These are phyloP conservation scores for Chloranthus sessilifolius DNA, from an alignment of 164 flowering plant genomes.

Conservation along the genomic window DNA sequence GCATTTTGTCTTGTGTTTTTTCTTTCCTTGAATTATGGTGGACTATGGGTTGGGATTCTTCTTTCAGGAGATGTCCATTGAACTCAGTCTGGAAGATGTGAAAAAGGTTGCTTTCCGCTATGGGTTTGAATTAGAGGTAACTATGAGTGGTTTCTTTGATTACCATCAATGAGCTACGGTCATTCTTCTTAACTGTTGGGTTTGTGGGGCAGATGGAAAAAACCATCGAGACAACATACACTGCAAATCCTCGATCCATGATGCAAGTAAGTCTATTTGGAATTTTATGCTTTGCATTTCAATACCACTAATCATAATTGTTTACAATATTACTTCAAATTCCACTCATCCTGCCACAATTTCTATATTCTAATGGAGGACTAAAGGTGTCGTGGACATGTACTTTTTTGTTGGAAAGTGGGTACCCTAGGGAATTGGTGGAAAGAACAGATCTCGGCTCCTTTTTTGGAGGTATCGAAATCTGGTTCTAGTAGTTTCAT, in stretches of 20 bases:
- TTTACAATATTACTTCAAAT: too few species aligned
- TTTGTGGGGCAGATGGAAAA: constrained; percentile 56
- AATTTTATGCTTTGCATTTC: neutral
- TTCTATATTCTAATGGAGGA: too few species aligned
- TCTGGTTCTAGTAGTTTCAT: too few species aligned
- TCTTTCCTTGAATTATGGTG: neutral
- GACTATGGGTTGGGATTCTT: neutral
- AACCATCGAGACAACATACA: constrained; percentile 81
- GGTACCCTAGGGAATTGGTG: too few species aligned
- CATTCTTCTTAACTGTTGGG: neutral
- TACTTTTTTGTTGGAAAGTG: too few species aligned
- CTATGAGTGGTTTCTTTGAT: neutral
- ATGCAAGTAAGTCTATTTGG: constrained; percentile 71
- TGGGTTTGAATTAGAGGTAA: constrained; percentile 84
- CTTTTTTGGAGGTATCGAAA: too few species aligned
- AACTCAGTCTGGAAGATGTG: constrained; percentile 94
- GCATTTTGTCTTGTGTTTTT: constrained; percentile 10
- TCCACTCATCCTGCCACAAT: too few species aligned
- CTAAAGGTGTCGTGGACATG: too few species aligned
- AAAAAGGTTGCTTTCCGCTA: constrained; percentile 67
- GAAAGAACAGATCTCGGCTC: too few species aligned
- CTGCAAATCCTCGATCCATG: constrained; percentile 85
- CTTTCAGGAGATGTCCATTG: constrained; percentile 89
- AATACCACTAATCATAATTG: neutral
- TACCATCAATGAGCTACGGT: neutral